Conservation (phyloP, 805 yeast genomes). For the Ogataea glucozyma region DNA sequence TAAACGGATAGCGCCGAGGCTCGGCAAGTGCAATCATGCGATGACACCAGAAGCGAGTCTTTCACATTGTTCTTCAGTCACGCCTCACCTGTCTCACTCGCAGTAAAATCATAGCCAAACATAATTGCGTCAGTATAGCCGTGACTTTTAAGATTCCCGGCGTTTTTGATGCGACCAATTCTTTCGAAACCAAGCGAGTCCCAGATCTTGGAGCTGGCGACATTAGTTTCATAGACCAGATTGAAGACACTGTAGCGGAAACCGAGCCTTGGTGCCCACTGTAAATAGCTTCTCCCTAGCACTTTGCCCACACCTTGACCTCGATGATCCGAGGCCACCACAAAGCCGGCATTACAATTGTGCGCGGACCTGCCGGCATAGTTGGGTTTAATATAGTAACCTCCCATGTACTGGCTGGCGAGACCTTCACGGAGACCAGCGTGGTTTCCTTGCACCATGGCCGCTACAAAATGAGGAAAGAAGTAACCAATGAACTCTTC, state of each 20-base stretch:
- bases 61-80: no score
- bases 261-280: constrained; percentile 77
- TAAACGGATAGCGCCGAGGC: no score
- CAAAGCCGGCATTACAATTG: constrained; percentile 84
- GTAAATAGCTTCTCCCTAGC: constrained; percentile 66
- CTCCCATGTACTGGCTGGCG: constrained; percentile 59
- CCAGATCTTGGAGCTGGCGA: constrained; percentile 79
- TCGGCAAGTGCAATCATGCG: no score
- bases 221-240: constrained; percentile 79
- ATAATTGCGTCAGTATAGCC: constrained; percentile 74
- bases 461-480: constrained; percentile 65
- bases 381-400: constrained; percentile 83
- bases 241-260: constrained; percentile 84
- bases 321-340: constrained; percentile 60
- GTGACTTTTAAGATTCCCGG: constrained; percentile 68
- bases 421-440: constrained; percentile 39
- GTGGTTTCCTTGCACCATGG: constrained; percentile 51
- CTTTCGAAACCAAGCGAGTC: constrained; percentile 78
- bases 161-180: constrained; percentile 74
- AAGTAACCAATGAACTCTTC: constrained; percentile 64
- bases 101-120: constrained; percentile 59
- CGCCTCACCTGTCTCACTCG: no score
- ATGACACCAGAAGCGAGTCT: no score
- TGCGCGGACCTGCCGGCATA: constrained; percentile 84
- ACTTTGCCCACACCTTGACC: constrained; percentile 64